Base-by-base conservation (phyloP, 2,329 filamentous ascomycete species). In the Dothidotthia symphoricarpi region DNA sequence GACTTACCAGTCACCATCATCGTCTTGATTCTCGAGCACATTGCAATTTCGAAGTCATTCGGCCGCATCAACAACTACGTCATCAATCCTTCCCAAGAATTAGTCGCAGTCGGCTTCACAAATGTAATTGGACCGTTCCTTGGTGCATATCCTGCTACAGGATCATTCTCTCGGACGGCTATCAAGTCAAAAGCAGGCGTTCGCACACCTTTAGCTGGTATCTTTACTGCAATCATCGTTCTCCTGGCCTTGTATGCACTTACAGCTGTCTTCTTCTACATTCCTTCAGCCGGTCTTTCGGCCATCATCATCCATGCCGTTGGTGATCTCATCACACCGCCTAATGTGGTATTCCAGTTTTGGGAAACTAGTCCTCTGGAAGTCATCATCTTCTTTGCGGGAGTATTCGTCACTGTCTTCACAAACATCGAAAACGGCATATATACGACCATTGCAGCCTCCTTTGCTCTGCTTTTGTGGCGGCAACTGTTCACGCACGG, bases 101-200 rank as follows among this genome's bases (percentile, higher is more conserved):
- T 98, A 69, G 87, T 98, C 29, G 91, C 88, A 16, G 95, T 97
- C 47, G 91, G 91, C 43, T 80, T 96, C 16, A 85, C 84, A 17
- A 97, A 97, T 63, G 74, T 97, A 29, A 75, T 97, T 7, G 90
- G 88, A 0, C 89, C 93, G 2, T 95, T 97, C 71, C 51, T 97
- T 3, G 93, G 91, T 39, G 91, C 78, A 2, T 98, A 95, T 60
- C 88, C 91, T 12, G 86, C 88, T 0, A 98, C 91, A 2, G 91
- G 93, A 3, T 97, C 91, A 4, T 98, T 98, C 75, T 95, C 88
- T 19, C 83, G 93, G 45, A 97, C 93, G 16, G 91, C 93, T 34
- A 96, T 98, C 71, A 95, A 96, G 69, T 94, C 91, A 5, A 97
- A 97, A 69, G 90, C 93, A 37, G 93, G 93, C 59, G 91, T 96